These are phyloP conservation scores for Microstegium vimineum DNA, from an alignment of 176 grass and related monocot species.

Conservation along the genomic window DNA sequence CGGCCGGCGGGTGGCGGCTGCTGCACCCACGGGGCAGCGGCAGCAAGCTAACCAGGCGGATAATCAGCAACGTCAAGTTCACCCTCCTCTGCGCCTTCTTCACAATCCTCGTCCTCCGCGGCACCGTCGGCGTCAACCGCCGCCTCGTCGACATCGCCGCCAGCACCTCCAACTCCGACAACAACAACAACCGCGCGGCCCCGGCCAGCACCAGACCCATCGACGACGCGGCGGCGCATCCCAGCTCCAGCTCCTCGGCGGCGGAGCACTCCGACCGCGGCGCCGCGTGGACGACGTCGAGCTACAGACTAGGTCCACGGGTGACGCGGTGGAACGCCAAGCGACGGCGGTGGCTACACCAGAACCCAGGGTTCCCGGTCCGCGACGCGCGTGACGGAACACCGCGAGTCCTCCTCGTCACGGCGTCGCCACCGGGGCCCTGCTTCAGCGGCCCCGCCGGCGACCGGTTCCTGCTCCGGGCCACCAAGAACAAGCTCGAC, in stretches of 20 bases:
- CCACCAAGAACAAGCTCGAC: constrained; percentile 79
- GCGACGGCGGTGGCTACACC: constrained; percentile 46
- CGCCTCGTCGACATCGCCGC: constrained; percentile 3
- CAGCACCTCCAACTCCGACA: too few species aligned
- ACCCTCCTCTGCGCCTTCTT: constrained; percentile 47
- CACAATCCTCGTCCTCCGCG: constrained; percentile 48
- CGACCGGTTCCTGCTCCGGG: constrained; percentile 59
- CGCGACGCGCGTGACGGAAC: constrained; percentile 34
- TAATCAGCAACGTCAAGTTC: constrained; percentile 50
- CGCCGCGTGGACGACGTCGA: not conserved
- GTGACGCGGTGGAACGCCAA: constrained; percentile 55
- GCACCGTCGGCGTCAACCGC: constrained; percentile 48
- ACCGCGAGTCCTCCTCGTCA: constrained; percentile 54
- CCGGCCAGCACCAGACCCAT: not conserved
- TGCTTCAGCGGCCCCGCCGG: constrained; percentile 37
- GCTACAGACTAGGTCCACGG: constrained; percentile 40
- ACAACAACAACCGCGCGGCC: not conserved
- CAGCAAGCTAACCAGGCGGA: constrained; percentile 32
- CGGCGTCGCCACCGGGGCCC: constrained; percentile 51
- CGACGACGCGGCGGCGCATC: not conserved
- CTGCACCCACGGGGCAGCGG: not conserved
- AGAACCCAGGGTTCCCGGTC: constrained; percentile 53
- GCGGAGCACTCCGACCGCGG: not conserved
- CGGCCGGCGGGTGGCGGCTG: not conserved
- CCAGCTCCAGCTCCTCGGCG: too few species aligned